Evolutionary conservation across 2,329 filamentous ascomycete species (phyloP), one percentile per base, ranked within the genome.

Genomic region (Zelopaecilomyces penicillatus): DNA sequence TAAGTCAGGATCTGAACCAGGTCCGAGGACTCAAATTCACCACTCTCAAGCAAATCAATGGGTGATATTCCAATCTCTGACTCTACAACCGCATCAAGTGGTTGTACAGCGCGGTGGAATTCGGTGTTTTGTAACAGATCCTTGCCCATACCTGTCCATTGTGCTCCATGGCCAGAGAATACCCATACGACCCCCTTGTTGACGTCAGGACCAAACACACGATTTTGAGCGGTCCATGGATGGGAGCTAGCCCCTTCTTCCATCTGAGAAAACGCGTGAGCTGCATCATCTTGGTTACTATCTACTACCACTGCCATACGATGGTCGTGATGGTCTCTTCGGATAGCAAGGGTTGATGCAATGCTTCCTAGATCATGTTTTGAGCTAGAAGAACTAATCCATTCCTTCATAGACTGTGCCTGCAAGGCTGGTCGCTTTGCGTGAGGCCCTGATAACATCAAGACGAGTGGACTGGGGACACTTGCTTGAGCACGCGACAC

Each of bases 1-100:
- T 41, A 49, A 6, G 47, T 49, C 11, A 43, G 11, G 9, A 49
- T 37, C 37, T 49, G 47, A 9, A 43, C 44, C 4, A 32, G 31
- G 5, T 43, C 47, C 8, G 47, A 44, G 10, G 39, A 19, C 10
- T 46, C 47, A 35, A 49, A 46, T 4, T 41, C 37, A 2, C 44
- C 44, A 6, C 29, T 44, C 10, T 26, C 10, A 12, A 46, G 41
- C 4, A 39, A 10, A 6, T 12, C 12, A 30, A 37, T n/a, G 29
- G 37, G 30, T 6, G 47, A 47, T 28, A 46, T 27, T 9, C 44
- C 41, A 11, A 39, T 27, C 29, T 49, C 47, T 6, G 8, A 12
- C 8, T 35, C 11, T 6, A 49, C 37, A 11, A 49, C 27, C 26
- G n/a, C n/a, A n/a, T 49, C 47, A 6, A 49, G 12, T 3, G 29